These are phyloP conservation scores for Pleurotus tuber-regium DNA, from an alignment of 768 basidiomycete species.

Conservation along the genomic window DNA sequence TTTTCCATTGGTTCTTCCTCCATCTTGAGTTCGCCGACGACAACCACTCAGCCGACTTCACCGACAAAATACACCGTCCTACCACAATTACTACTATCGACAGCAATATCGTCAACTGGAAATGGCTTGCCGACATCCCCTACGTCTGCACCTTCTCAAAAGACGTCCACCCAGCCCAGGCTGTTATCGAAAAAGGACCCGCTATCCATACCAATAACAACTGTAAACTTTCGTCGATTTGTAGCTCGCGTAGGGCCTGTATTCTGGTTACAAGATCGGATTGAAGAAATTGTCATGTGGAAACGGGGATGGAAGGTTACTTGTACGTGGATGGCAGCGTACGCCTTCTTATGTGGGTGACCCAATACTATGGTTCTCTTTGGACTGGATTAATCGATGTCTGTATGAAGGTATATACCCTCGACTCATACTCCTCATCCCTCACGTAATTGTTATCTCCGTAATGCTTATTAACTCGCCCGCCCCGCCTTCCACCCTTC, in stretches of 20 bases:
- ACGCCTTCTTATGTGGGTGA: constrained; percentile 75
- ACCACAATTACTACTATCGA: constrained; percentile 37
- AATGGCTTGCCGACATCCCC: constrained; percentile 13
- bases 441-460: constrained; percentile 57
- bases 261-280: constrained; percentile 87
- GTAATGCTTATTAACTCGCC: constrained; percentile 67
- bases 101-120: constrained; percentile 20
- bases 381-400: neutral
- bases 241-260: constrained; percentile 72
- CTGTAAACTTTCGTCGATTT: constrained; percentile 80
- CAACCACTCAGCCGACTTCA: constrained; percentile 19
- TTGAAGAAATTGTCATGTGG: constrained; percentile 87
- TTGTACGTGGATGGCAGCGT: constrained; percentile 68
- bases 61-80: constrained; percentile 29
- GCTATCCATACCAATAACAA: constrained; percentile 73
- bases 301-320: constrained; percentile 73
- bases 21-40: constrained; percentile 26
- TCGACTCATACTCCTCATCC: constrained; percentile 65
- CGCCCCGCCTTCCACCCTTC: constrained; percentile 29
- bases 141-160: constrained; percentile 20
- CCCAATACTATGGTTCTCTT: neutral
- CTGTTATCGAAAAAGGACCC: constrained; percentile 63
- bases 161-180: constrained; percentile 23
- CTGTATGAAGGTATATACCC: constrained; percentile 68
- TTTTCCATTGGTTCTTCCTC: constrained; percentile 26